A percentile compares a stretch with the other conserved stretches of the same genome.
phyloP scores from a whole-genome alignment of 2,329 filamentous ascomycete genomes.

The Beauveria sp. region DNA sequence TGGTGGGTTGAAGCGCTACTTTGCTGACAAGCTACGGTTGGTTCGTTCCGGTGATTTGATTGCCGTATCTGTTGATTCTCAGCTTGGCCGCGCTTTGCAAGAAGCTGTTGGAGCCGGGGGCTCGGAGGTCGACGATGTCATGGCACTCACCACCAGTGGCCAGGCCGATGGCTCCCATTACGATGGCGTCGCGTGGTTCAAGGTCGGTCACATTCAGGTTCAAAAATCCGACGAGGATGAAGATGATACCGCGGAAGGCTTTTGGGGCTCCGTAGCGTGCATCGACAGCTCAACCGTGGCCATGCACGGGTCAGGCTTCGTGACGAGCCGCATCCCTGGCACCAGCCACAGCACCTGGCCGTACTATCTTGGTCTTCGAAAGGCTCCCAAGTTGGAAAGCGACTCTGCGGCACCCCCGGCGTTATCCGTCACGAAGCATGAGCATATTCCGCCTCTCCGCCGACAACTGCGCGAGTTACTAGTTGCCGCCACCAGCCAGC shows the following conservation, averaged over 20 bases:
- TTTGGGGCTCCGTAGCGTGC: slow-evolving; percentile 79
- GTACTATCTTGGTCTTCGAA: slow-evolving; percentile 77
- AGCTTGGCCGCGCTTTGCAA: slow-evolving; percentile 73
- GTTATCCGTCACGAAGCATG: slow-evolving; percentile 37
- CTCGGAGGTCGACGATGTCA: slow-evolving; percentile 64
- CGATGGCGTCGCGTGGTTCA: slow-evolving; percentile 82
- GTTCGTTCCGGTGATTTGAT: slow-evolving; percentile 83
- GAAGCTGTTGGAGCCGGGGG: slow-evolving; percentile 55
- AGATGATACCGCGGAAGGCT: slow-evolving; percentile 56
- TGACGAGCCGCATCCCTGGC: slow-evolving; percentile 71
- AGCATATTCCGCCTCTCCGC: slow-evolving; percentile 51
- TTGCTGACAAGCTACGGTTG: slow-evolving; percentile 73
- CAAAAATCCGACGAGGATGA: slow-evolving; percentile 46
- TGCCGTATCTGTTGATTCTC: slow-evolving; percentile 80
- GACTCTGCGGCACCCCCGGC: slow-evolving; percentile 30
- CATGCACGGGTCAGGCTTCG: slow-evolving; percentile 86
- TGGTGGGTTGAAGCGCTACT: slow-evolving; percentile 79
- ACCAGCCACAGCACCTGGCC: slow-evolving; percentile 74
- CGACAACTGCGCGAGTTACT: slow-evolving; percentile 76
- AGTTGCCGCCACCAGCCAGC: slow-evolving; percentile 77
- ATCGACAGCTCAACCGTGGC: slow-evolving; percentile 82
- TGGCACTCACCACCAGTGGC: slow-evolving; percentile 40
- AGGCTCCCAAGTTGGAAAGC: slow-evolving; percentile 42
- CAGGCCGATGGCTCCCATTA: slow-evolving; percentile 26
- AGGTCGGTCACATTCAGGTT: slow-evolving; percentile 65